These are phyloP conservation scores for Durusdinium trenchii DNA, from an alignment of 73 alveolate genomes.

Conservation along the genomic window DNA sequence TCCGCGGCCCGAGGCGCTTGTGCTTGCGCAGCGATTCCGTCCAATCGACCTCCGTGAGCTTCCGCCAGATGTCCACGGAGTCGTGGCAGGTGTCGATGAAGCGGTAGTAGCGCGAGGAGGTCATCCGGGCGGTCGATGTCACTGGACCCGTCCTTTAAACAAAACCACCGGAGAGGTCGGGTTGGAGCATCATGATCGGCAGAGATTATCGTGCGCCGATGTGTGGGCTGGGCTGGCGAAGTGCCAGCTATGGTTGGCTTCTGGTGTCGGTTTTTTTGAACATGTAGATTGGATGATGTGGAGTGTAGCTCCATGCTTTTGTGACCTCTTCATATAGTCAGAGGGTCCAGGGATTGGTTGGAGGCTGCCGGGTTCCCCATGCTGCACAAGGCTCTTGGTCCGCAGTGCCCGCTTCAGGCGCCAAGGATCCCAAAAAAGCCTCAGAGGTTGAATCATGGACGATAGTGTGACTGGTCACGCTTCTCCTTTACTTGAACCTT, in stretches of 20 bases:
- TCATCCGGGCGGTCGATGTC: too few species aligned
- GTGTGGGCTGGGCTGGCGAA: neutral
- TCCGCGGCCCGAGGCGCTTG: too few species aligned
- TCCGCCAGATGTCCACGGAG: constrained; percentile 39
- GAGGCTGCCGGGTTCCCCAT: too few species aligned
- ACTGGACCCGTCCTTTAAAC: too few species aligned
- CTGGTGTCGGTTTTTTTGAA: neutral
- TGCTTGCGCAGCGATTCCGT: constrained; percentile 31
- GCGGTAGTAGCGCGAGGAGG: neutral
- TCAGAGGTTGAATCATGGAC: neutral
- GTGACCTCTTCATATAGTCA: too few species aligned
- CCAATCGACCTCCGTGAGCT: constrained; percentile 43
- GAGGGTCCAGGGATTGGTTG: too few species aligned
- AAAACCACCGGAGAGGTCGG: too few species aligned
- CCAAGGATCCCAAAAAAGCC: constrained; percentile 83
- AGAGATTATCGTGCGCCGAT: neutral
- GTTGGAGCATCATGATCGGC: too few species aligned
- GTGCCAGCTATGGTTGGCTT: neutral
- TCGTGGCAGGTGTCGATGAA: constrained; percentile 9
- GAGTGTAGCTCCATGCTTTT: too few species aligned
- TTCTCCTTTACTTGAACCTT: too few species aligned
- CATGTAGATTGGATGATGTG: too few species aligned
- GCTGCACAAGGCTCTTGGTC: constrained; percentile 28
- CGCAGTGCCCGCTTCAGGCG: constrained; percentile 51
- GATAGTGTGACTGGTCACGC: too few species aligned